Evolutionary conservation across 2,329 filamentous ascomycete genomes (phyloP).

Genomic region (Xylariaceae sp.): DNA sequence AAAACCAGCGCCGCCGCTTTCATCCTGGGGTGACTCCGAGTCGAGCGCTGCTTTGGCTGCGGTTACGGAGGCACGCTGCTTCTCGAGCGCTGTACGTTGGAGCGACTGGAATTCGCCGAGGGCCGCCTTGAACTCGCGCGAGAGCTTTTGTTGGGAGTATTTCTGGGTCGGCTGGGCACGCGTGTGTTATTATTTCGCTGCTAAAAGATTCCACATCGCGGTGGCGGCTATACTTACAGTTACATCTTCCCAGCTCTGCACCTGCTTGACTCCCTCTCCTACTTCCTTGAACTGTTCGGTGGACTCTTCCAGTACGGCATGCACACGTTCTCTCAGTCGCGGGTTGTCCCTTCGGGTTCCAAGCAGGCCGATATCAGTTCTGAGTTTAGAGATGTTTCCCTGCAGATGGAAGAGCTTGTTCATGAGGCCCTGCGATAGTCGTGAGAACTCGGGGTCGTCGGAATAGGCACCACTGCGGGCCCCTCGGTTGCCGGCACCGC

Average conservation of each 20-base stretch:
- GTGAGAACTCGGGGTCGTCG: slow-evolving; percentile 90
- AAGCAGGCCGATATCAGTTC: slow-evolving; percentile 77
- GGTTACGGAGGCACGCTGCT: slow-evolving; percentile 80
- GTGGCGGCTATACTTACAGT: slow-evolving; percentile 52
- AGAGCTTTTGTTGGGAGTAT: slow-evolving; percentile 93
- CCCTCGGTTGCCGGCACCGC: slow-evolving; percentile 63
- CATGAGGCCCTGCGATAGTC: slow-evolving; percentile 76
- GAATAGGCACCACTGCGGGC: slow-evolving; percentile 63
- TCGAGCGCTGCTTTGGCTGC: slow-evolving; percentile 80
- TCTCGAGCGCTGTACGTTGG: slow-evolving; percentile 87
- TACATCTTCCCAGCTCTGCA: slow-evolving; percentile 81
- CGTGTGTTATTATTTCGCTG: not conserved
- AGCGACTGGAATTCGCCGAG: slow-evolving; percentile 88
- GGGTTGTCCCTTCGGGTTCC: slow-evolving; percentile 91
- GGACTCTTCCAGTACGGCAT: slow-evolving; percentile 81
- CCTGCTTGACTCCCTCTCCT: slow-evolving; percentile 88
- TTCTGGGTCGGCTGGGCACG: slow-evolving; percentile 76
- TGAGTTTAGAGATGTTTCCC: slow-evolving; percentile 79
- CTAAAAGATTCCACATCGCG: too few relatives aligned
- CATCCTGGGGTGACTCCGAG: slow-evolving; percentile 35
- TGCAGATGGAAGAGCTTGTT: slow-evolving; percentile 87
- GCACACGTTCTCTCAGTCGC: slow-evolving; percentile 83
- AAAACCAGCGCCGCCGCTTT: slow-evolving; percentile 15
- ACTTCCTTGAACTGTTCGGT: slow-evolving; percentile 84
- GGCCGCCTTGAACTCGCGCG: slow-evolving; percentile 84